These are phyloP conservation scores for Pittosporum tobira DNA, from an alignment of 129 eudicot species.

Conservation along the genomic window DNA sequence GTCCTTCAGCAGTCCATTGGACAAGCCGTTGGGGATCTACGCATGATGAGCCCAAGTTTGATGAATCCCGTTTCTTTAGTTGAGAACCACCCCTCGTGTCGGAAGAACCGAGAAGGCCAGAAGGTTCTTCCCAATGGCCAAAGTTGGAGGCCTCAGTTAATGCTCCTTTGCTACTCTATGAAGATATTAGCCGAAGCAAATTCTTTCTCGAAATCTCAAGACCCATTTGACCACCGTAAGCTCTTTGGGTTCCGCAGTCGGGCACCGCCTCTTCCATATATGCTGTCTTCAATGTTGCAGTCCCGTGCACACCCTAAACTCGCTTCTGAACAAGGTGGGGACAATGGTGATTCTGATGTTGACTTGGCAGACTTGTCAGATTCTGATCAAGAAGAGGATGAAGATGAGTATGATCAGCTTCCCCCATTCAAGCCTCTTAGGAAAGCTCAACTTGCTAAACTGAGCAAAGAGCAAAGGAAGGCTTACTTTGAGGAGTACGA, in stretches of 20 bases:
- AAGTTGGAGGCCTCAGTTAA: constrained; percentile 76
- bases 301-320: constrained; percentile 91
- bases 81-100: constrained; percentile 87
- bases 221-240: constrained; percentile 70
- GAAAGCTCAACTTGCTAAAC: constrained; percentile 64
- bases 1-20: constrained; percentile 87
- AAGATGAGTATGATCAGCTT: constrained; percentile 93
- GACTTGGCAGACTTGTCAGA: constrained; percentile 79
- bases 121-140: constrained; percentile 94
- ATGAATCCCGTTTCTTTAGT: constrained; percentile 83
- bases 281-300: constrained; percentile 90
- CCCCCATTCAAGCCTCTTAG: constrained; percentile 90
- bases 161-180: constrained; percentile 78
- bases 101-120: constrained; percentile 87
- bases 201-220: constrained; percentile 61
- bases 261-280: constrained; percentile 79
- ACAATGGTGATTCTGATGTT: constrained; percentile 74
- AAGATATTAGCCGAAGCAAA: constrained; percentile 86
- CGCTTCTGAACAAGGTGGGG: constrained; percentile 78
- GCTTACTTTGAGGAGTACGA: constrained; percentile 95
- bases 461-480: constrained; percentile 70
- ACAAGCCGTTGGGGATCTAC: constrained; percentile 74
- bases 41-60: constrained; percentile 81
- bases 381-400: constrained; percentile 66
- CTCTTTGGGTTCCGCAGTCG: constrained; percentile 87